Evolutionary conservation across 768 basidiomycete genomes (phyloP).

Genomic region (Leucocoprinus birnbaumii): DNA sequence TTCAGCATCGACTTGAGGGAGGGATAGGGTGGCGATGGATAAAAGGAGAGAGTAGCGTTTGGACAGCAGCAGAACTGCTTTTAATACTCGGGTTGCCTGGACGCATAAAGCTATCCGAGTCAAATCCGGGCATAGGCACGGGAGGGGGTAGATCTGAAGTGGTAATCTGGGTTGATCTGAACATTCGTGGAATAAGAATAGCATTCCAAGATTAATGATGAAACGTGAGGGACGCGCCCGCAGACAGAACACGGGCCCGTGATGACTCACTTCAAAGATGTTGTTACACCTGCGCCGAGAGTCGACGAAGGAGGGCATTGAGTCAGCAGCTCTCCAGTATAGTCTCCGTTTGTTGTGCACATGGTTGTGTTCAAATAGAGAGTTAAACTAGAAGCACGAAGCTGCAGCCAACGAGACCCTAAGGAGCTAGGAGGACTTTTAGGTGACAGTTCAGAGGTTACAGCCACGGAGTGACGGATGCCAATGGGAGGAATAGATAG

Average conservation of each 20-base stretch:
- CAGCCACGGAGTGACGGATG: constrained; percentile 12
- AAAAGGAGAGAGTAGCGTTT: constrained; percentile 9
- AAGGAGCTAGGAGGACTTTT: constrained; percentile 10
- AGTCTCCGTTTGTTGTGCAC: not conserved
- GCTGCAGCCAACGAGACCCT: not conserved
- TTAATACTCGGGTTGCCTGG: constrained; percentile 15
- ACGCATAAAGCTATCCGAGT: constrained; percentile 28
- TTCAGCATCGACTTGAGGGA: constrained; percentile 30
- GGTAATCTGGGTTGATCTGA: constrained; percentile 25
- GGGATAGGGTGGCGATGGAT: constrained; percentile 17
- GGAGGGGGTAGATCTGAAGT: constrained; percentile 29
- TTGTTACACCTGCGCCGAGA: constrained; percentile 18
- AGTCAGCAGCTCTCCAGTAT: constrained; percentile 22
- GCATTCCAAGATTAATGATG: constrained; percentile 25
- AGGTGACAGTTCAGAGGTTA: constrained; percentile 8
- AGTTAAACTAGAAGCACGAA: constrained; percentile 10
- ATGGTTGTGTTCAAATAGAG: constrained; percentile 4
- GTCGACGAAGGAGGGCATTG: constrained; percentile 22
- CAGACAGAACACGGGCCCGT: constrained; percentile 32
- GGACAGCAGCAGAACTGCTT: not conserved
- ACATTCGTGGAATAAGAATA: constrained; percentile 24
- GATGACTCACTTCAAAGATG: constrained; percentile 24
- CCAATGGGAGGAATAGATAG: not conserved
- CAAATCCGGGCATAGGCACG: constrained; percentile 25
- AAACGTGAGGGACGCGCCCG: constrained; percentile 34